These are phyloP conservation scores for Tephrocybe rancida DNA, from an alignment of 768 basidiomycete genomes.

Conservation along the genomic window DNA sequence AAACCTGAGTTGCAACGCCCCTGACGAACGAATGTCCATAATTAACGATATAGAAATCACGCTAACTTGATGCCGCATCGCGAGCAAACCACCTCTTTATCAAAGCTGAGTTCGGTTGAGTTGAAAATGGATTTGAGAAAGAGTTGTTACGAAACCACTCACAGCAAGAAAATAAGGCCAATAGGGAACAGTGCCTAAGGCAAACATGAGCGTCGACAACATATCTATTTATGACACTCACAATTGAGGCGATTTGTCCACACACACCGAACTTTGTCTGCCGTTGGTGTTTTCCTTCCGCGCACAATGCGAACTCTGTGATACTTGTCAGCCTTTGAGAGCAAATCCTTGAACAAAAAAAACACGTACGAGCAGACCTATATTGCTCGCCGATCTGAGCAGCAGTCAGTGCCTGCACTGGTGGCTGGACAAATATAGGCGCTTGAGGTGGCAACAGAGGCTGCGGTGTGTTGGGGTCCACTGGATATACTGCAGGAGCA, in stretches of 20 bases:
- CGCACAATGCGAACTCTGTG: slow-evolving; percentile 19
- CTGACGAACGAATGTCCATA: too few relatives aligned
- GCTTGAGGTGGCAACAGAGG: too few relatives aligned
- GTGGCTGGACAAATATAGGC: not conserved
- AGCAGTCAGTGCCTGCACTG: not conserved
- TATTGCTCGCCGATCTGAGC: slow-evolving; percentile 18
- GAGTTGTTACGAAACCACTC: not conserved
- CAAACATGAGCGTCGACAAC: not conserved
- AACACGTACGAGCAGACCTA: slow-evolving; percentile 14
- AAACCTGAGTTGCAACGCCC: too few relatives aligned
- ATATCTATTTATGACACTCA: not conserved
- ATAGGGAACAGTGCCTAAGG: slow-evolving; percentile 16
- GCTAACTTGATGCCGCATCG: slow-evolving; percentile 16
- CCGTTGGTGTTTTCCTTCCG: slow-evolving; percentile 12
- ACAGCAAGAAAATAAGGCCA: slow-evolving; percentile 19
- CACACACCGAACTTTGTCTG: slow-evolving; percentile 16
- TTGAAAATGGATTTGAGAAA: not conserved
- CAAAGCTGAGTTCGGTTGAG: not conserved
- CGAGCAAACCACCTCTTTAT: slow-evolving; percentile 11
- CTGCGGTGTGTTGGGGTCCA: not conserved
- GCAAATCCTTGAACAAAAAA: too few relatives aligned
- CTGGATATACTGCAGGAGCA: too few relatives aligned
- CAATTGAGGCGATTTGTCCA: slow-evolving; percentile 18
- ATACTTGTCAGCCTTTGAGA: too few relatives aligned
- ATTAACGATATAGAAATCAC: too few relatives aligned